These are phyloP conservation scores for Xylaria curta DNA, from an alignment of 495 filamentous ascomycete species.

Conservation along the genomic window DNA sequence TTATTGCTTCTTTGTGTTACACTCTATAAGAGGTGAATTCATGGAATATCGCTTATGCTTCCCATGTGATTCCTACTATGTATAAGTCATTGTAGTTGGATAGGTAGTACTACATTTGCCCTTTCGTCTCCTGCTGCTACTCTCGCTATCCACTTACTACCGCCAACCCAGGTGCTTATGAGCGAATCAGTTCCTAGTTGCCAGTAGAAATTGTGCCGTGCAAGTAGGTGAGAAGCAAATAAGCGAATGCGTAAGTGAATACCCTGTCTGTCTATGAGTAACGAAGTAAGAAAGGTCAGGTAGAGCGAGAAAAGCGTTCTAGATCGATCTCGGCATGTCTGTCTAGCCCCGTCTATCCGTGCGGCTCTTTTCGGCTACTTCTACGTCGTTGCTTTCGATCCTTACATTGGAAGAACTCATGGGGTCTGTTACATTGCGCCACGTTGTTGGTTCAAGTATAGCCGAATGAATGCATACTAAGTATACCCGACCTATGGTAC, in stretches of 20 bases:
- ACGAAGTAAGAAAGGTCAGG: background rate
- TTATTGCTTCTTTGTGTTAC: too few relatives aligned
- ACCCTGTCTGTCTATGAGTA: background rate
- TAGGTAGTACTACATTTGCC: too few relatives aligned
- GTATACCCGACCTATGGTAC: background rate
- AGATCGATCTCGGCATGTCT: background rate
- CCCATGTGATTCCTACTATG: too few relatives aligned
- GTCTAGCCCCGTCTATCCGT: background rate
- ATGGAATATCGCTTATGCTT: too few relatives aligned
- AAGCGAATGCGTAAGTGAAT: background rate
- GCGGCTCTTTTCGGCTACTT: background rate
- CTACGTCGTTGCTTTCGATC: background rate
- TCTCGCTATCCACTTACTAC: background rate
- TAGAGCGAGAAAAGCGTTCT: background rate
- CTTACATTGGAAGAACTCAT: background rate
- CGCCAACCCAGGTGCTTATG: background rate
- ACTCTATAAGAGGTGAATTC: too few relatives aligned
- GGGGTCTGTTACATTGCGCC: conserved; percentile 15
- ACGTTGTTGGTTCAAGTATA: background rate
- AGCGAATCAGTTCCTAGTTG: background rate
- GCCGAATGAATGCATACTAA: background rate
- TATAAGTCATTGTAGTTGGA: too few relatives aligned
- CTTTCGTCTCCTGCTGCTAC: background rate
- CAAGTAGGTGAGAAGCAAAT: background rate
- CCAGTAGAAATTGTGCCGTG: background rate